Conservation (phyloP, 1,284 basidiomycete genomes). For the Apiotrichum sp. region DNA sequence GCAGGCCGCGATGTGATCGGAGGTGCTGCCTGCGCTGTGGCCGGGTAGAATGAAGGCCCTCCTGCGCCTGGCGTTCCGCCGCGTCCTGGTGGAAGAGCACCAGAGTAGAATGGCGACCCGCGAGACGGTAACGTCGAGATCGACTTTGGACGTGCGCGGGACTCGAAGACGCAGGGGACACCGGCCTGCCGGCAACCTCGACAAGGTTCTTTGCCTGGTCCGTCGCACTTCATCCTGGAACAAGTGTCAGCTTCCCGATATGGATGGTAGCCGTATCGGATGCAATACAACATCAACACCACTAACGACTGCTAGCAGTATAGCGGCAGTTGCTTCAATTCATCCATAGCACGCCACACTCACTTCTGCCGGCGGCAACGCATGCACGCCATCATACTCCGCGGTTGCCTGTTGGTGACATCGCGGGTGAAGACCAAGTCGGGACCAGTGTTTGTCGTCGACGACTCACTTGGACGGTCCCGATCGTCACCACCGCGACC, state of each 20-base stretch:
- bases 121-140: constrained; percentile 32
- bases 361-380: constrained; percentile 38
- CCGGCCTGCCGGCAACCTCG: constrained; percentile 41
- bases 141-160: constrained; percentile 40
- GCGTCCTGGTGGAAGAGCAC: constrained; percentile 18
- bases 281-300: neutral
- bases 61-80: constrained; percentile 23
- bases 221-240: constrained; percentile 45
- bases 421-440: constrained; percentile 31
- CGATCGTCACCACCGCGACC: constrained; percentile 1
- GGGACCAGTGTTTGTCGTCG: neutral
- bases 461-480: constrained; percentile 4
- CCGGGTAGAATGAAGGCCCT: constrained; percentile 28
- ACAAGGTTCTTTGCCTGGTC: constrained; percentile 38
- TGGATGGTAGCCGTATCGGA: neutral
- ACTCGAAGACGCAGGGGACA: constrained; percentile 40
- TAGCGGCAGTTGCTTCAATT: too few species aligned
- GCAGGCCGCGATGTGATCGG: constrained; percentile 32
- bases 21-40: constrained; percentile 30
- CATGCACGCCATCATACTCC: constrained; percentile 46
- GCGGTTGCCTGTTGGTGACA: constrained; percentile 34
- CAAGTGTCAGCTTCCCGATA: constrained; percentile 7
- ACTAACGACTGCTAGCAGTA: neutral
- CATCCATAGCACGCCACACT: constrained; percentile 7
- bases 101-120: constrained; percentile 30